These are phyloP conservation scores for Glaciozyma antarctica DNA, from an alignment of 768 basidiomycete species.

Conservation along the genomic window DNA sequence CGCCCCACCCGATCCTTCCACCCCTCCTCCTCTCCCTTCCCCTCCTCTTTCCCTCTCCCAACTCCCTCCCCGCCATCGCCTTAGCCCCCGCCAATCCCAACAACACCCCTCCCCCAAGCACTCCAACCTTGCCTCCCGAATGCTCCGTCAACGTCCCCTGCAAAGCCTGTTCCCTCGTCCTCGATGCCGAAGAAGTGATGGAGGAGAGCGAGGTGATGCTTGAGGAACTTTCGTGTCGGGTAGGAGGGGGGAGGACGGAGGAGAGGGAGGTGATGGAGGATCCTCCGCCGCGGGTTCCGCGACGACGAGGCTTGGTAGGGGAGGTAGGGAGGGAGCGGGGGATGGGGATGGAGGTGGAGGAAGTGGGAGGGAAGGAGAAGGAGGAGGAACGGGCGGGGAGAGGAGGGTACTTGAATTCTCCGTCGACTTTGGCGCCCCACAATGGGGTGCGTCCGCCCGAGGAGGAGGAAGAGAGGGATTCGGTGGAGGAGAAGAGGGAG, in stretches of 20 bases:
- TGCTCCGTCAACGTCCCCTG: slow-evolving; percentile 29
- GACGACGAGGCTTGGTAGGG: slow-evolving; percentile 30
- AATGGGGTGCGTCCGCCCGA: slow-evolving; percentile 10
- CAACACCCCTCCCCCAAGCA: slow-evolving; percentile 35
- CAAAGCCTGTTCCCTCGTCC: slow-evolving; percentile 6
- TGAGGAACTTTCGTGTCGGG: neutral
- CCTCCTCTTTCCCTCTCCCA: too few species aligned
- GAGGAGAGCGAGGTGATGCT: neutral
- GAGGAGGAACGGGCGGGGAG: slow-evolving; percentile 2
- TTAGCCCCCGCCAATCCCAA: slow-evolving; percentile 23
- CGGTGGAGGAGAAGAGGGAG: slow-evolving; percentile 10
- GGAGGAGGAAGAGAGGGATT: slow-evolving; percentile 23
- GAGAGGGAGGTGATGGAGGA: slow-evolving; percentile 17
- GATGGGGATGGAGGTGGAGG: slow-evolving; percentile 17
- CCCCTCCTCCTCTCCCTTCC: too few species aligned
- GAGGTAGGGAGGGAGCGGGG: slow-evolving; percentile 23
- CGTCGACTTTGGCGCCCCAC: slow-evolving; percentile 11
- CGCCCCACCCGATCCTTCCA: too few species aligned
- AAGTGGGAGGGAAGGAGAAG: slow-evolving; percentile 12
- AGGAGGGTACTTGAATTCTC: slow-evolving; percentile 11
- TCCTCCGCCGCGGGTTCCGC: slow-evolving; percentile 27
- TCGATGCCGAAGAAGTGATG: neutral
- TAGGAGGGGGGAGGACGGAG: neutral
- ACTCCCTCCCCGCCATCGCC: neutral
- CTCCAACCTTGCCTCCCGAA: slow-evolving; percentile 35